Conservation (phyloP, 2,329 filamentous ascomycete species). For the Myriangium duriaei region DNA sequence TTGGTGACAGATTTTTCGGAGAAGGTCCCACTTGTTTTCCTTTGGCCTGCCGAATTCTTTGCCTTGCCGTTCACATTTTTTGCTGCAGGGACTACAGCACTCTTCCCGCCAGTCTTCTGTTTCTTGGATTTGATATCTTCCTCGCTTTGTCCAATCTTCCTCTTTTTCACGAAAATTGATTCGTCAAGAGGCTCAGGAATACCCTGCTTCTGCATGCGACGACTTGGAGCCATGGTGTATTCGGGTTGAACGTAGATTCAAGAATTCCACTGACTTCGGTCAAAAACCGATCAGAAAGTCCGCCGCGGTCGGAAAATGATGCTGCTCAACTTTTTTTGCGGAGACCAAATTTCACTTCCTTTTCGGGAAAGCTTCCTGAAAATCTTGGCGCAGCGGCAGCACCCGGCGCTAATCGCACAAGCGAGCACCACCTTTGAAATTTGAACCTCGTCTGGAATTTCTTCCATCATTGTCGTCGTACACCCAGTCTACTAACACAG, state of each 20-base stretch:
- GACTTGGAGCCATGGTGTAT: constrained; percentile 78
- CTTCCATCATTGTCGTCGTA: constrained; percentile 1
- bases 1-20: constrained; percentile 18
- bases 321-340: not conserved
- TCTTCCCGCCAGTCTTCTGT: constrained; percentile 41
- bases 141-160: constrained; percentile 44
- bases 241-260: no score
- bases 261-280: no score
- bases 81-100: constrained; percentile 23
- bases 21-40: constrained; percentile 18
- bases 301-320: no score
- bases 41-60: constrained; percentile 25
- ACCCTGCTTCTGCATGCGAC: constrained; percentile 94
- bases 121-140: constrained; percentile 40
- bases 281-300: no score
- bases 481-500: not conserved
- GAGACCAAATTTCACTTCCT: not conserved
- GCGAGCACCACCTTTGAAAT: not conserved
- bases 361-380: no score
- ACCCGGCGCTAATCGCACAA: not conserved
- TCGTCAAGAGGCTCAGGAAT: constrained; percentile 73
- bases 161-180: constrained; percentile 62
- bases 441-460: not conserved
- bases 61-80: constrained; percentile 26
- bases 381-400: not conserved